Conservation (phyloP, 208 protist species). For the Crithidia expoeki region DNA sequence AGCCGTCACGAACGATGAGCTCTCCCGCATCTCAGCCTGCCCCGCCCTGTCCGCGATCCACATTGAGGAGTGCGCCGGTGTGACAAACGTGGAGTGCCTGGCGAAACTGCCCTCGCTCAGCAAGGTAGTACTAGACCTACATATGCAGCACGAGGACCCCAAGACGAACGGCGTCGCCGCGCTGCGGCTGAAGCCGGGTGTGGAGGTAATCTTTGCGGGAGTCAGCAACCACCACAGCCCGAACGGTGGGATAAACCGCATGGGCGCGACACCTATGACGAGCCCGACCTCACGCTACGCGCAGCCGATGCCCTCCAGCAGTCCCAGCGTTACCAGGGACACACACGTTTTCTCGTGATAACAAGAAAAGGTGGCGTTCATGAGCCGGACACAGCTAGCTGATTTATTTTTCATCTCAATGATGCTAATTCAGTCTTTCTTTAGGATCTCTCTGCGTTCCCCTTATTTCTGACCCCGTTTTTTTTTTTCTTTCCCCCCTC, state of each 20-base stretch:
- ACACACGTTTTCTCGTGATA: constrained; percentile 12
- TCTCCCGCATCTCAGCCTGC: constrained; percentile 32
- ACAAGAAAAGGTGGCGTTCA: neutral
- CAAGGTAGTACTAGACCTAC: constrained; percentile 45
- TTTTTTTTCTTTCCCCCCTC: constrained; percentile 11
- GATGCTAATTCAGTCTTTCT: neutral
- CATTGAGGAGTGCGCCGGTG: constrained; percentile 45
- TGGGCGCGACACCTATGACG: constrained; percentile 26
- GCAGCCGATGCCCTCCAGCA: constrained; percentile 21
- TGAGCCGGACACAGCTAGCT: neutral
- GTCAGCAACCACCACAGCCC: constrained; percentile 26
- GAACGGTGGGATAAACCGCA: constrained; percentile 23
- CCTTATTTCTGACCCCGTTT: neutral
- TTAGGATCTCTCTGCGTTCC: constrained; percentile 8
- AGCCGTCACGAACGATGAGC: constrained; percentile 35
- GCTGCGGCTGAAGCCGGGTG: constrained; percentile 26
- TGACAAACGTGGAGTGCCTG: constrained; percentile 46
- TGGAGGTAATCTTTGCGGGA: constrained; percentile 41
- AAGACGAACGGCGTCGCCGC: constrained; percentile 36
- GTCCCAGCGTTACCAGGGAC: constrained; percentile 14
- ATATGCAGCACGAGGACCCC: constrained; percentile 31
- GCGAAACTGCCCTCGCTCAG: constrained; percentile 37
- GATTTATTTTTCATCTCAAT: constrained; percentile 25
- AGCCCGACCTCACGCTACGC: constrained; percentile 28
- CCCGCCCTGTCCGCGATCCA: constrained; percentile 40